Conservation (phyloP, 768 basidiomycete genomes). For the Mycena capillaripes region DNA sequence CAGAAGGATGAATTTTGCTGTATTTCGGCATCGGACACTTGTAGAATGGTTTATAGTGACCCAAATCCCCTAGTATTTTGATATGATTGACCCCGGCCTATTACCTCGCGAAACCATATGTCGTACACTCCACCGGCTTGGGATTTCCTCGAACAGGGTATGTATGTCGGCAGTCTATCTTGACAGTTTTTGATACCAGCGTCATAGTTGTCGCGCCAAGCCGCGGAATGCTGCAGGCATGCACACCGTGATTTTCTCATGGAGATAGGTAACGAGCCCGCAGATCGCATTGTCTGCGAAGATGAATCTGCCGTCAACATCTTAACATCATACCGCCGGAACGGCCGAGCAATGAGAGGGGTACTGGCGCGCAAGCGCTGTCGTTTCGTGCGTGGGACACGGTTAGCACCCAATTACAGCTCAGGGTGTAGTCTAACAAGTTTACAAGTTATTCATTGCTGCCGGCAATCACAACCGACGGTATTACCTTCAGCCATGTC, state of each 20-base stretch:
- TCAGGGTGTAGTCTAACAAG: background rate
- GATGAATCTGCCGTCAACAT: slow-evolving; percentile 26
- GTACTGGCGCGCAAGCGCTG: background rate
- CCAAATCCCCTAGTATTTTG: too few species aligned
- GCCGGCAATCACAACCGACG: slow-evolving; percentile 31
- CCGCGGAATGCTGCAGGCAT: background rate
- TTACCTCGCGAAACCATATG: background rate
- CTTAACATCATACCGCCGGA: slow-evolving; percentile 15
- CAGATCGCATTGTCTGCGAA: slow-evolving; percentile 26
- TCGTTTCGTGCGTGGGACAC: slow-evolving; percentile 11
- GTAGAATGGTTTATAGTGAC: too few species aligned
- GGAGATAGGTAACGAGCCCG: slow-evolving; percentile 24
- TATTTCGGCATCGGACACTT: too few species aligned
- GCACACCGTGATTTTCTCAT: background rate
- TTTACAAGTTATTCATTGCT: slow-evolving; percentile 31
- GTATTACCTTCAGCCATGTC: slow-evolving; percentile 34
- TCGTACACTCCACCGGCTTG: slow-evolving; percentile 7
- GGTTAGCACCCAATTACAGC: background rate
- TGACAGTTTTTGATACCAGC: background rate
- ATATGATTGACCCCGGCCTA: too few species aligned
- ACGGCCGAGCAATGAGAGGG: slow-evolving; percentile 18
- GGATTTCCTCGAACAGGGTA: background rate
- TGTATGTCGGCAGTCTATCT: background rate
- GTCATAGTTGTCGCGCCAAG: background rate
- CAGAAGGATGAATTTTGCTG: too few species aligned